phyloP scores from a whole-genome alignment of 805 yeast species.

The Kregervanrija delftensis region DNA sequence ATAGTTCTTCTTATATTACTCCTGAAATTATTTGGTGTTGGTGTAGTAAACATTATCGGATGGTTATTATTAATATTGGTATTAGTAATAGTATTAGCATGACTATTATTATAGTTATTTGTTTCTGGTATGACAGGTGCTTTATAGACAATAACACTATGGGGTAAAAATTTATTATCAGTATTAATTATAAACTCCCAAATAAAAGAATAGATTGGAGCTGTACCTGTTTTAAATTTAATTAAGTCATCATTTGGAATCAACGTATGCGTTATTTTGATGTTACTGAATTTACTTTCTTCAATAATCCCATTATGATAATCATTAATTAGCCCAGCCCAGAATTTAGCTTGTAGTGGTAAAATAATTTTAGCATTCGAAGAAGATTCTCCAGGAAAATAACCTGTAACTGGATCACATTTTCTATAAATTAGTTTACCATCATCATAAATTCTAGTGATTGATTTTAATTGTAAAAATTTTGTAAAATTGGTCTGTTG shows the following conservation, averaged over 20 bases:
- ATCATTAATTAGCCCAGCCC: slow-evolving; percentile 27
- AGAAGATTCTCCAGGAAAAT: slow-evolving; percentile 14
- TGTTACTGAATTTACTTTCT: slow-evolving; percentile 14
- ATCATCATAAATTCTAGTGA: slow-evolving; percentile 19
- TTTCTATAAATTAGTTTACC: slow-evolving; percentile 16
- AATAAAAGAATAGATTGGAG: slow-evolving; percentile 23
- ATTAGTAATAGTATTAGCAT: too few relatives aligned
- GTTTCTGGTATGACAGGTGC: not conserved
- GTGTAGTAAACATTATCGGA: too few relatives aligned
- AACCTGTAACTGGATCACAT: slow-evolving; percentile 27
- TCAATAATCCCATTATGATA: slow-evolving; percentile 25
- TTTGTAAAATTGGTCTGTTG: slow-evolving; percentile 16
- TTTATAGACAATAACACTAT: slow-evolving; percentile 17
- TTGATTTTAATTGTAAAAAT: slow-evolving; percentile 23
- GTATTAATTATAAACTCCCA: slow-evolving; percentile 25
- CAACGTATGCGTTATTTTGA: slow-evolving; percentile 24
- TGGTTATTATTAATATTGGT: too few relatives aligned
- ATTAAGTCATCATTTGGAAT: slow-evolving; percentile 23
- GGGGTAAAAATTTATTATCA: slow-evolving; percentile 18
- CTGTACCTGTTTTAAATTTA: slow-evolving; percentile 9
- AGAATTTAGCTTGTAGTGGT: slow-evolving; percentile 26
- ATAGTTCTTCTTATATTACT: not conserved
- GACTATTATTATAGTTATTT: not conserved
- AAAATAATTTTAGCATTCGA: slow-evolving; percentile 19
- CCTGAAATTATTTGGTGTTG: too few relatives aligned